Evolutionary conservation across 2,329 filamentous ascomycete species (phyloP).

Genomic region (Microascus cirrosus): DNA sequence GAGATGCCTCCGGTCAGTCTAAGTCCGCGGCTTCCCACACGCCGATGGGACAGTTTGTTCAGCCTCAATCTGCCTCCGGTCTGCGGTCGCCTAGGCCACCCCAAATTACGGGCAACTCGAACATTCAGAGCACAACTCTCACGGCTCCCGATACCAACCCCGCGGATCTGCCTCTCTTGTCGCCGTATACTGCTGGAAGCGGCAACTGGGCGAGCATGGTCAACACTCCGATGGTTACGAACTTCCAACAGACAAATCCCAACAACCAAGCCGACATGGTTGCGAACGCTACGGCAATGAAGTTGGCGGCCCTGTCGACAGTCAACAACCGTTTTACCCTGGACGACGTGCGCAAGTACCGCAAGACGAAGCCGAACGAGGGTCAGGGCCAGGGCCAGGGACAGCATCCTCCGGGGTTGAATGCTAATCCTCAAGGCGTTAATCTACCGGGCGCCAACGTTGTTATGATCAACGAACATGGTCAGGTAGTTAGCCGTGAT

Average conservation of each 20-base stretch:
- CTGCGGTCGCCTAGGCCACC: slow-evolving; percentile 68
- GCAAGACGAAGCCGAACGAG: slow-evolving; percentile 81
- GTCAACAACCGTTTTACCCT: slow-evolving; percentile 97
- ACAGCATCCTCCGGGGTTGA: slow-evolving; percentile 40
- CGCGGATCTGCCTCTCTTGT: slow-evolving; percentile 71
- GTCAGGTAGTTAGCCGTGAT: slow-evolving; percentile 75
- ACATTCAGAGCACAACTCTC: slow-evolving; percentile 76
- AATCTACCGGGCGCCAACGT: slow-evolving; percentile 63
- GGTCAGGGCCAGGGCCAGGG: slow-evolving; percentile 44
- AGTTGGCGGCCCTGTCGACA: slow-evolving; percentile 88
- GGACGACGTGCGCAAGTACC: slow-evolving; percentile 94
- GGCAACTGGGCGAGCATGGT: slow-evolving; percentile 98
- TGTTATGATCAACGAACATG: slow-evolving; percentile 90
- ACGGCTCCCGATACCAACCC: slow-evolving; percentile 55
- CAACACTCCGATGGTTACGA: slow-evolving; percentile 90
- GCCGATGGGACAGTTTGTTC: slow-evolving; percentile 90
- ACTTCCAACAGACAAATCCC: slow-evolving; percentile 57
- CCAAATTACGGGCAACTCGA: slow-evolving; percentile 52
- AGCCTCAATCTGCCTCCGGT: slow-evolving; percentile 62
- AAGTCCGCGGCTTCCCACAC: slow-evolving; percentile 71
- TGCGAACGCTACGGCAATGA: slow-evolving; percentile 97
- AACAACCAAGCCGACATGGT: slow-evolving; percentile 84
- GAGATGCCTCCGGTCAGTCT: slow-evolving; percentile 40
- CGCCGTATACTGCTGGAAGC: slow-evolving; percentile 63
- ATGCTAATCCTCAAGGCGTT: slow-evolving; percentile 51